Percentiles rank a stretch among this genome's conserved stretches.
Evolutionary conservation across 192 early-diverging fungal genomes (phyloP).

Genomic region (Coemansia sp.): DNA sequence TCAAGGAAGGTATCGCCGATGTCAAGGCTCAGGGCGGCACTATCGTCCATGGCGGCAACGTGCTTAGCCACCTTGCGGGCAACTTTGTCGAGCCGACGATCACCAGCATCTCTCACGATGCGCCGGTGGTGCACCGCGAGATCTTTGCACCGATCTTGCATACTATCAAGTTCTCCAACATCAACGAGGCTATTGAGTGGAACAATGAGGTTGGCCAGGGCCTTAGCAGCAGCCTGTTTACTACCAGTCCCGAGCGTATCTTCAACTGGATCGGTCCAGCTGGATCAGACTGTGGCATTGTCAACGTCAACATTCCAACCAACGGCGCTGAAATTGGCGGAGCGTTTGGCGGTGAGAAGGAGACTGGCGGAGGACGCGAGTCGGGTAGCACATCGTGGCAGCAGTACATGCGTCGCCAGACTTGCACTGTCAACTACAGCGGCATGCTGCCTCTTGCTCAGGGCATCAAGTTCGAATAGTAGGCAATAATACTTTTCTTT

Average conservation of each 20-base stretch:
- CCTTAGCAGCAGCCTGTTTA: constrained; percentile 85
- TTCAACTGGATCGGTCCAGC: constrained; percentile 93
- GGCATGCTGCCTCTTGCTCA: constrained; percentile 89
- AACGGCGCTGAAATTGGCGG: constrained; percentile 98
- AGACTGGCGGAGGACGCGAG: constrained; percentile 93
- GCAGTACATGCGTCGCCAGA: constrained; percentile 84
- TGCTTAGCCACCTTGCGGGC: constrained; percentile 69
- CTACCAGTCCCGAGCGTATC: constrained; percentile 74
- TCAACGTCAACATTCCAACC: constrained; percentile 96
- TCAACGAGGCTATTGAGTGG: constrained; percentile 84
- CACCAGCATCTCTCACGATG: constrained; percentile 75
- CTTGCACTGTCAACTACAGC: constrained; percentile 87
- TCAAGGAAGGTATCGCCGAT: constrained; percentile 73
- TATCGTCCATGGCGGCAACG: constrained; percentile 84
- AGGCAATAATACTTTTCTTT: constrained; percentile 2
- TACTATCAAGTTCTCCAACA: constrained; percentile 74
- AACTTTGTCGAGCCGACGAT: constrained; percentile 95
- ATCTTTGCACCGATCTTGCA: constrained; percentile 95
- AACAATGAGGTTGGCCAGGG: constrained; percentile 94
- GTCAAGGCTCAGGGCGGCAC: constrained; percentile 85
- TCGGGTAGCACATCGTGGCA: constrained; percentile 94
- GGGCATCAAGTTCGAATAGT: constrained; percentile 93
- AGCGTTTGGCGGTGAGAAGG: constrained; percentile 98
- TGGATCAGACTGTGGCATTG: constrained; percentile 91
- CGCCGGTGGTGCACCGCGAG: constrained; percentile 87